phyloP scores from a whole-genome alignment of 2,329 filamentous ascomycete genomes.

The Mariannaea sp. region DNA sequence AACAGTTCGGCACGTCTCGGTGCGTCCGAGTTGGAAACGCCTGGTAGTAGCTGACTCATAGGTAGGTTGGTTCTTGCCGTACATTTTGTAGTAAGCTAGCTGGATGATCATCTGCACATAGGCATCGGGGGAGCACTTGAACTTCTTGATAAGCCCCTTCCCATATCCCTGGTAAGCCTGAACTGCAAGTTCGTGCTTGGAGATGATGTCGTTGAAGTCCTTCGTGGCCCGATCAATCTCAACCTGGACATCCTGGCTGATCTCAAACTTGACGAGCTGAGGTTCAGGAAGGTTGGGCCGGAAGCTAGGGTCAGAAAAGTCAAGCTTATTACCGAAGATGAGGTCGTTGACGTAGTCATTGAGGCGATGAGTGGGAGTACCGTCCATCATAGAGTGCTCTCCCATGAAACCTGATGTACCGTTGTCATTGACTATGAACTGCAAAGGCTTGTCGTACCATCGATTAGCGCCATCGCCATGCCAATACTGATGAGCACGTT shows the following conservation, averaged over 20 bases:
- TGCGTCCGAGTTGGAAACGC: conserved; percentile 94
- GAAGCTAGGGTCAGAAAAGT: conserved; percentile 77
- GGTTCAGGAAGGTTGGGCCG: conserved; percentile 87
- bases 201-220: conserved; percentile 83
- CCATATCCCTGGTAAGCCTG: conserved; percentile 97
- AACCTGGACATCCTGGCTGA: conserved; percentile 72
- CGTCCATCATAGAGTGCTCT: conserved; percentile 99
- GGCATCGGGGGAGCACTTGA: conserved; percentile 96
- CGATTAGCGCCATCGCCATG: conserved; percentile 94
- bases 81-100: conserved; percentile 98
- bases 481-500: conserved; percentile 96
- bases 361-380: conserved; percentile 93
- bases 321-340: conserved; percentile 93
- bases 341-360: conserved; percentile 93
- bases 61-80: conserved; percentile 94
- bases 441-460: conserved; percentile 97
- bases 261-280: conserved; percentile 73
- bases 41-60: conserved; percentile 96
- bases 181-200: conserved; percentile 86
- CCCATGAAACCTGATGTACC: conserved; percentile 97
- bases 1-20: conserved; percentile 91
- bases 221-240: conserved; percentile 79
- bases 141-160: conserved; percentile 98
- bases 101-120: conserved; percentile 99
- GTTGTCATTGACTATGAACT: conserved; percentile 98